Conservation (phyloP, 2,329 filamentous ascomycete species). For the Calonectria ilicicola region DNA sequence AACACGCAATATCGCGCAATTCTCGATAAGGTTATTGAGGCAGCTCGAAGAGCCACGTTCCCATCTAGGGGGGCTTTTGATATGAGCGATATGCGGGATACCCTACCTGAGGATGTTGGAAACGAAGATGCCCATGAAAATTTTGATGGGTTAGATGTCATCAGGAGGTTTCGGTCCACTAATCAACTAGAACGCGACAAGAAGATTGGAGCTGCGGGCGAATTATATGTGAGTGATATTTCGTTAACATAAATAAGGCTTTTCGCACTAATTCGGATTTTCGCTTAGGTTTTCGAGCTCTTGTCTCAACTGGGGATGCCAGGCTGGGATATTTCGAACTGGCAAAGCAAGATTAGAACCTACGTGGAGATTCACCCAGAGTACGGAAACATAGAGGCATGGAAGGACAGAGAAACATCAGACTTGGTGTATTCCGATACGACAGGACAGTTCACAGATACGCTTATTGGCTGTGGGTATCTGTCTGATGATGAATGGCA, state of each 20-base stretch:
- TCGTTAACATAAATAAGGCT: not conserved
- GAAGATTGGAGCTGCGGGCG: constrained; percentile 39
- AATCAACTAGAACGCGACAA: constrained; percentile 37
- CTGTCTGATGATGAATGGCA: constrained; percentile 31
- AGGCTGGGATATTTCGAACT: constrained; percentile 21
- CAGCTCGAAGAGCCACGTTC: constrained; percentile 26
- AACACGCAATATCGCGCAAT: constrained; percentile 14
- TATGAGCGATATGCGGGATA: constrained; percentile 16
- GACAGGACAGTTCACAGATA: constrained; percentile 23
- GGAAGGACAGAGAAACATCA: constrained; percentile 23
- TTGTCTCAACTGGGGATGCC: constrained; percentile 26
- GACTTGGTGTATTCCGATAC: constrained; percentile 29
- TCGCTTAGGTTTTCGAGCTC: constrained; percentile 31
- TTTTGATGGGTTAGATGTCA: constrained; percentile 31
- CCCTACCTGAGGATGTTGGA: not conserved
- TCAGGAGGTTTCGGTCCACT: constrained; percentile 25
- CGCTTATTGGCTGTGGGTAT: constrained; percentile 22
- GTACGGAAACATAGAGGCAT: constrained; percentile 11
- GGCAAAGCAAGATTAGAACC: constrained; percentile 31
- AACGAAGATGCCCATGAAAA: not conserved
- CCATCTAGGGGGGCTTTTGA: constrained; percentile 25
- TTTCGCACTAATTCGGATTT: constrained; percentile 1
- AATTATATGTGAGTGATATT: constrained; percentile 36
- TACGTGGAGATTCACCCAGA: constrained; percentile 24
- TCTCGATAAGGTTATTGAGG: constrained; percentile 19